phyloP scores from a whole-genome alignment of 1,139 yeast species.

The Zygosaccharomyces pseudobailii region DNA sequence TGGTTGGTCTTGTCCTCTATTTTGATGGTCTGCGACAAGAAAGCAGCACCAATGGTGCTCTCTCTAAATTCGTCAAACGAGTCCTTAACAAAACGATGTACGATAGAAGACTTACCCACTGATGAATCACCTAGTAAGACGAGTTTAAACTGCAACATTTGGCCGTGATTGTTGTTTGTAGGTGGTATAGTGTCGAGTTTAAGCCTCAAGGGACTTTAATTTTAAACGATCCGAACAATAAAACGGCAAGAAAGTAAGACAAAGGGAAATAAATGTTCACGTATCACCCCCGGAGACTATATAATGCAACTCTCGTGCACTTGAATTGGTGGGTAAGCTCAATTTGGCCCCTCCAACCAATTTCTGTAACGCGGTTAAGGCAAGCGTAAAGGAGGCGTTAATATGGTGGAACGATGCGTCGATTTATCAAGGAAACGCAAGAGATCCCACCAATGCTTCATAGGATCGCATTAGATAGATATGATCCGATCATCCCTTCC shows the following conservation, averaged over 20 bases:
- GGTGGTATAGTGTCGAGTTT: background rate
- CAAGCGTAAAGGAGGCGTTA: no score
- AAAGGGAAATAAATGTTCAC: background rate
- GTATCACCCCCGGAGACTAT: background rate
- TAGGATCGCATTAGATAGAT: no score
- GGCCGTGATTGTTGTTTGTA: background rate
- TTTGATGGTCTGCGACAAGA: constrained; percentile 81
- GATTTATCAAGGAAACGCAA: no score
- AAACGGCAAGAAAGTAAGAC: background rate
- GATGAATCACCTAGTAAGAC: constrained; percentile 94
- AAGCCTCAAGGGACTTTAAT: constrained; percentile 1
- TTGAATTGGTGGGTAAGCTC: no score
- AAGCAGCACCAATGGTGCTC: constrained; percentile 97
- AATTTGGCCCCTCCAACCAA: no score
- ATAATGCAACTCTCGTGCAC: no score
- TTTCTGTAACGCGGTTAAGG: no score
- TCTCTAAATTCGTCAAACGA: constrained; percentile 92
- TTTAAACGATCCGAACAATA: background rate
- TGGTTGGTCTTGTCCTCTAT: constrained; percentile 27
- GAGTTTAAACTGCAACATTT: constrained; percentile 61
- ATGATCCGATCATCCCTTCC: no score
- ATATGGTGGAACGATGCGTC: no score
- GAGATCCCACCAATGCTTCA: no score
- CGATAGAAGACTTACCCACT: constrained; percentile 89
- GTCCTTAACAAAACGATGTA: constrained; percentile 88